Percentiles rank a stretch among this genome's conserved stretches.
Conservation (phyloP, 352 stramenopile species). For the Pythium phragmitis region DNA sequence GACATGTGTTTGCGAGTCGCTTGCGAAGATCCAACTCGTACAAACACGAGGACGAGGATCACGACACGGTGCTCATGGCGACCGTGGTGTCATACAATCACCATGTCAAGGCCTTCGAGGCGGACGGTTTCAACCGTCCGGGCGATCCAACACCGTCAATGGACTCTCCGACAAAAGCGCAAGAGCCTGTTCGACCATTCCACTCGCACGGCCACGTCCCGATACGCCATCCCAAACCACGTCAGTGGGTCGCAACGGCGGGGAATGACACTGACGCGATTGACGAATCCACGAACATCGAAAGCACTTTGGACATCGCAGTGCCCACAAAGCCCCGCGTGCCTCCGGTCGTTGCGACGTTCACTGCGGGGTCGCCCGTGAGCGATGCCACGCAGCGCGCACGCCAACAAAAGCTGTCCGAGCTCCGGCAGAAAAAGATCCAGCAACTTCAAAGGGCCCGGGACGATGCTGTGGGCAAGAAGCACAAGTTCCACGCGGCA, state of each 20-base stretch:
- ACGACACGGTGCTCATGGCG: constrained; percentile 20
- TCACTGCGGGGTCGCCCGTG: constrained; percentile 3
- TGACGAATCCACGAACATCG: not conserved
- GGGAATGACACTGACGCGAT: not conserved
- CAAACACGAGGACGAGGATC: not conserved
- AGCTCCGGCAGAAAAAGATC: constrained; percentile 63
- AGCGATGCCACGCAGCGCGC: constrained; percentile 10
- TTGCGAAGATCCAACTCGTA: not conserved
- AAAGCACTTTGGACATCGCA: not conserved
- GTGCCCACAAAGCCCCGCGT: not conserved
- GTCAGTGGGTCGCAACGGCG: not conserved
- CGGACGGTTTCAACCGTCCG: not conserved
- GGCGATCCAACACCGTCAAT: not conserved
- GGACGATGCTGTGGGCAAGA: constrained; percentile 34
- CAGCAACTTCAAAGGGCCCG: constrained; percentile 55
- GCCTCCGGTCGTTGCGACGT: not conserved
- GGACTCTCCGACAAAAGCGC: not conserved
- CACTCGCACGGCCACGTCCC: constrained; percentile 39
- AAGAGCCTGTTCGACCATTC: constrained; percentile 9
- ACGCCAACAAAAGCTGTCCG: constrained; percentile 37
- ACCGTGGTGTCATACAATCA: constrained; percentile 3
- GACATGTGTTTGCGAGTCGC: not conserved
- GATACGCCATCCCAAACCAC: constrained; percentile 24
- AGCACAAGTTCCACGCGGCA: constrained; percentile 20
- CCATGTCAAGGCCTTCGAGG: not conserved